Conservation (phyloP, 1,284 basidiomycete genomes). For the Trametes hirsuta region DNA sequence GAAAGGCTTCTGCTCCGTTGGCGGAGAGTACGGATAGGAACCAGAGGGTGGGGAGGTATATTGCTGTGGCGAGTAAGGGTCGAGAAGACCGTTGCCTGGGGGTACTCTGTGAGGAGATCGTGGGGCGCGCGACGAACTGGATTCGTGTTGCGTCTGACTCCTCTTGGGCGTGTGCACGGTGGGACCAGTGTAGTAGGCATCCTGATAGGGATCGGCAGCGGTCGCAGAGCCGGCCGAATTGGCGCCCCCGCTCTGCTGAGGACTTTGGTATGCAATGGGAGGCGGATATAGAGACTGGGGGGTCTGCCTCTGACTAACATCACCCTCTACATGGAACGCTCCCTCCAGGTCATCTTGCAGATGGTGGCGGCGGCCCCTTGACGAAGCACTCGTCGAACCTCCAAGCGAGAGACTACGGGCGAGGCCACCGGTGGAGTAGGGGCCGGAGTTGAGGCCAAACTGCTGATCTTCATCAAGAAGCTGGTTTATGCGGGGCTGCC, state of each 20-base stretch:
- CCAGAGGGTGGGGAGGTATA: conserved; percentile 59
- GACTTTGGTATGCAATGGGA: conserved; percentile 55
- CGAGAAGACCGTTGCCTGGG: conserved; percentile 49
- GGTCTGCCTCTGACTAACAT: conserved; percentile 41
- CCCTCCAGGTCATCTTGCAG: conserved; percentile 72
- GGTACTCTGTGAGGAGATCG: conserved; percentile 64
- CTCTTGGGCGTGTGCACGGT: conserved; percentile 56
- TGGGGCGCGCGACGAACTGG: conserved; percentile 49
- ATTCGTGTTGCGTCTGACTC: conserved; percentile 55
- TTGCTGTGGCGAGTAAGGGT: conserved; percentile 68
- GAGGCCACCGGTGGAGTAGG: conserved; percentile 56
- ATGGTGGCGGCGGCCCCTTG: conserved; percentile 44
- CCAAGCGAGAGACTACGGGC: conserved; percentile 69
- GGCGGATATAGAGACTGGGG: conserved; percentile 60
- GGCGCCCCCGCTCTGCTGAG: conserved; percentile 32
- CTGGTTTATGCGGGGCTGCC: conserved; percentile 65
- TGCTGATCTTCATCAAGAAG: conserved; percentile 65
- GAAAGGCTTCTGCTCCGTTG: conserved; percentile 48
- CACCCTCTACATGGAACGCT: conserved; percentile 58
- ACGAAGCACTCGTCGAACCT: conserved; percentile 33
- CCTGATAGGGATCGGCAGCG: conserved; percentile 55
- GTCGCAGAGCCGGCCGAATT: conserved; percentile 37
- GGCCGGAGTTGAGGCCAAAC: conserved; percentile 45
- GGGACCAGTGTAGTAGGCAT: conserved; percentile 64
- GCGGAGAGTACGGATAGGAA: conserved; percentile 52